Evolutionary conservation across 2,329 filamentous ascomycete genomes (phyloP), one percentile per base, ranked within the genome.

Genomic region (Boeremia lycopersici): DNA sequence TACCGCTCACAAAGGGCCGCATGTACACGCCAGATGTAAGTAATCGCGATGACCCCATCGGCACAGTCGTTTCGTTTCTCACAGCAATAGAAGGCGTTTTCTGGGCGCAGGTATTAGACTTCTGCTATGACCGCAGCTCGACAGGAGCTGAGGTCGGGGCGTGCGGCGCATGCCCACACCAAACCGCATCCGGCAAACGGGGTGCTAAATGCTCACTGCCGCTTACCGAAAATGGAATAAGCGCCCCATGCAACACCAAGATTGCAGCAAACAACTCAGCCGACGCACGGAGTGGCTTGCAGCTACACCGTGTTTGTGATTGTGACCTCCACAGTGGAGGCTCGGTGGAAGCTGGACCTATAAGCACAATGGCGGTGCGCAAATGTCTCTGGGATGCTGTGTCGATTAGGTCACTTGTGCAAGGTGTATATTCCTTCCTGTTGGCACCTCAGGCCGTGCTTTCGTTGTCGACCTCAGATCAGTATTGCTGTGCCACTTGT

Each of bases 161-260:
- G 39, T 49, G 40, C 47, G 56, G 60, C 50, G 56, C 53, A 56
- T 52, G 57, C 57, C 56, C 59, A 53, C 59, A 47, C 61, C 54
- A 59, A 56, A 46, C 55, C 51, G 17, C 41, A 47, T 62, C 44
- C 30, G 59, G 59, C 38, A 53, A 48, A 31, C 30, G 33, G 29
- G 47, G 23, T 38, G 38, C 47, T 49, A 26, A 48, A 33, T 41
- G 41, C 25, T 45, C 31, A 33, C 54, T 43, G 13, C 42, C 43
- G 52, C 58, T 56, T 54, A 56, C 58, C 43, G 45, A 48, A 51
- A 55, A 39, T 43, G 43, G 48, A 31, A 39, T 36, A 67, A 62
- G 63, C 61, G 58, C 64, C 57, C 61, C 42, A 56, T 56, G 46
- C 50, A 44, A 49, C 29, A 60, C 60, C 53, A 59, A 61, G 53